Percentiles rank a stretch among this genome's conserved stretches.
phyloP scores from a whole-genome alignment of 352 stramenopile species.

The Phytophthora fragariae region DNA sequence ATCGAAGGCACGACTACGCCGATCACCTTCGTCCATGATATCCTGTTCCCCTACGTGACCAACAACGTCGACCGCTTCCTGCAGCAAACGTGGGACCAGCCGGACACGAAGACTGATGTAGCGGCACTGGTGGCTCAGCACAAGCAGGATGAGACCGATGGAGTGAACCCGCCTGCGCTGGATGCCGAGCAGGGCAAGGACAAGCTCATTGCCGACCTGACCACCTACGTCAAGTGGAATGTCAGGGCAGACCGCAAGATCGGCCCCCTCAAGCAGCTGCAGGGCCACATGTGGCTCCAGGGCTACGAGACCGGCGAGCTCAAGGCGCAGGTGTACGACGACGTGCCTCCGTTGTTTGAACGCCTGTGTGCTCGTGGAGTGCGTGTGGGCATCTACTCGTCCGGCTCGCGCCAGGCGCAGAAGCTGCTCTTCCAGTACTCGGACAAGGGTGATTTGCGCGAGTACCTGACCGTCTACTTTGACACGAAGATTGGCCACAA shows the following conservation, averaged over 20 bases:
- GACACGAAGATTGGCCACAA: slow-evolving; percentile 88
- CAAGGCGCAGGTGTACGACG: slow-evolving; percentile 91
- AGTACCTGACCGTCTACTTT: slow-evolving; percentile 85
- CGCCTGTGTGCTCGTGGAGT: slow-evolving; percentile 80
- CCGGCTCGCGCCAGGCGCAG: slow-evolving; percentile 89
- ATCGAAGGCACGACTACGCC: slow-evolving; percentile 97
- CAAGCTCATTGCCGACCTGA: slow-evolving; percentile 45
- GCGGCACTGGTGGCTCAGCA: slow-evolving; percentile 56
- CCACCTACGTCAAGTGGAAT: slow-evolving; percentile 77
- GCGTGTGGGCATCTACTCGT: slow-evolving; percentile 95
- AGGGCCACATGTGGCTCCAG: slow-evolving; percentile 91
- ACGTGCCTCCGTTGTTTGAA: slow-evolving; percentile 88
- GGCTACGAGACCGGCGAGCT: slow-evolving; percentile 91
- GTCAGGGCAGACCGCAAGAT: slow-evolving; percentile 86
- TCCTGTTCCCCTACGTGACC: slow-evolving; percentile 93
- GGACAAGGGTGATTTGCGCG: slow-evolving; percentile 79
- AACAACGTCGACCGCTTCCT: slow-evolving; percentile 71
- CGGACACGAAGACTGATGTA: slow-evolving; percentile 60
- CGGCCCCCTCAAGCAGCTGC: slow-evolving; percentile 88
- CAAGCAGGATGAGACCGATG: slow-evolving; percentile 46
- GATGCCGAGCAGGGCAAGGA: slow-evolving; percentile 30
- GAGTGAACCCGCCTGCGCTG: slow-evolving; percentile 40
- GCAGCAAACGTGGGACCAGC: slow-evolving; percentile 58
- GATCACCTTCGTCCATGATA: slow-evolving; percentile 97
- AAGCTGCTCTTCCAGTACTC: slow-evolving; percentile 90